These are phyloP conservation scores for Blastobotrys capitulatus DNA, from an alignment of 1,139 yeast genomes.

Conservation along the genomic window DNA sequence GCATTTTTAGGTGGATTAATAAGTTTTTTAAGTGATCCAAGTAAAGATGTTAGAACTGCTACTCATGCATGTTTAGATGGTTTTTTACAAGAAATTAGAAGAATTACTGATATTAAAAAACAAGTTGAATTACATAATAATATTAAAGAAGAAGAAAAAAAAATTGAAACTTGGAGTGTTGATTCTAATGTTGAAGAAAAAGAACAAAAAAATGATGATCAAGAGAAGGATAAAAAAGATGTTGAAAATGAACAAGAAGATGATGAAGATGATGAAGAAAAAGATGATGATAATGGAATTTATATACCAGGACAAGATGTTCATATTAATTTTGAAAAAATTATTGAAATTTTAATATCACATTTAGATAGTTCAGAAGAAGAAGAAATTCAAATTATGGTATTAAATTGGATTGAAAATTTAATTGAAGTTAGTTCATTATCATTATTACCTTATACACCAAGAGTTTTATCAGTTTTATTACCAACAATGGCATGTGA, in stretches of 20 bases:
- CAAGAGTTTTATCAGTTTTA: slow-evolving; percentile 52
- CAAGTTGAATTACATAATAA: slow-evolving; percentile 24
- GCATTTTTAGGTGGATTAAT: slow-evolving; percentile 83
- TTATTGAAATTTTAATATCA: slow-evolving; percentile 72
- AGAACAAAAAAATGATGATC: neutral
- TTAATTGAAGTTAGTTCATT: slow-evolving; percentile 70
- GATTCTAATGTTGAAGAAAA: neutral
- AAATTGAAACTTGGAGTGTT: neutral
- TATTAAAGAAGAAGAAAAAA: neutral
- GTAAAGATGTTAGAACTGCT: slow-evolving; percentile 81
- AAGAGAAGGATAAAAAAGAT: neutral
- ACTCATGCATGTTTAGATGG: slow-evolving; percentile 73
- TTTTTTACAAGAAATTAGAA: slow-evolving; percentile 72
- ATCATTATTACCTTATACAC: slow-evolving; percentile 62
- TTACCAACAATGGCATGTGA: slow-evolving; percentile 53
- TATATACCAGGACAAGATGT: slow-evolving; percentile 86
- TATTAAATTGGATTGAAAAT: slow-evolving; percentile 77
- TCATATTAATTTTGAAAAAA: slow-evolving; percentile 70
- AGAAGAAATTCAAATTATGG: slow-evolving; percentile 76
- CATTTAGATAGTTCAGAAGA: slow-evolving; percentile 70
- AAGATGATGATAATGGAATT: slow-evolving; percentile 37
- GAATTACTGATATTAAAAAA: slow-evolving; percentile 63
- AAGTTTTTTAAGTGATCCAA: slow-evolving; percentile 74
- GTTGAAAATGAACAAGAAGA: neutral
- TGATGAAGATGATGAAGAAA: neutral